These are phyloP conservation scores for Elsinoe batatas DNA, from an alignment of 2,329 filamentous ascomycete genomes.

Conservation along the genomic window DNA sequence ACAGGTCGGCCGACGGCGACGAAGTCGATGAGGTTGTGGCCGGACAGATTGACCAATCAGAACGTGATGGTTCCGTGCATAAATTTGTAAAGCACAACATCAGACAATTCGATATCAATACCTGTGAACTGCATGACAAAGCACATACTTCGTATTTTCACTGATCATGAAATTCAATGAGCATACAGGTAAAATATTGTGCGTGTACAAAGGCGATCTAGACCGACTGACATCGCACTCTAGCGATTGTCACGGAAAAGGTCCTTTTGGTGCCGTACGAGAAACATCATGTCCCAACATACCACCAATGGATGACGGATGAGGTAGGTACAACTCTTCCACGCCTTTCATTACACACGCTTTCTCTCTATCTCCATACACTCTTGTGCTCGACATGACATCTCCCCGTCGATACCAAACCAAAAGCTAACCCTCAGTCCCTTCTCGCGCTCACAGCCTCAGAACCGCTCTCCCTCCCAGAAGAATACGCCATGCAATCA, in stretches of 20 bases:
- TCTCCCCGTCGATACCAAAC: not conserved
- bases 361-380: not conserved
- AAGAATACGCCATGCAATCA: slow-evolving; percentile 85
- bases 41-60: slow-evolving; percentile 22
- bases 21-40: slow-evolving; percentile 60
- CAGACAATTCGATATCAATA: not conserved
- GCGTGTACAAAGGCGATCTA: not conserved
- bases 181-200: slow-evolving; percentile 24
- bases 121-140: slow-evolving; percentile 18
- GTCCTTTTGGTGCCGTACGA: slow-evolving; percentile 78
- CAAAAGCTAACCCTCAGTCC: slow-evolving; percentile 36
- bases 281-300: slow-evolving; percentile 66
- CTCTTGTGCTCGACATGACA: not conserved
- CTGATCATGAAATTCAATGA: slow-evolving; percentile 34
- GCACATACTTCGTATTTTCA: not conserved
- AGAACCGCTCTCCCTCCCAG: slow-evolving; percentile 65
- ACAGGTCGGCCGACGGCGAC: slow-evolving; percentile 45
- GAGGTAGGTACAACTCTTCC: slow-evolving; percentile 36
- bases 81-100: not conserved
- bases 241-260: slow-evolving; percentile 57
- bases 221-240: not conserved
- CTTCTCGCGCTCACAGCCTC: slow-evolving; percentile 82
- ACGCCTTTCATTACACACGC: not conserved
- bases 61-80: not conserved
- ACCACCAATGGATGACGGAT: slow-evolving; percentile 90